These are phyloP conservation scores for Neonectria punicea DNA, from an alignment of 2,329 filamentous ascomycete species.

Conservation along the genomic window DNA sequence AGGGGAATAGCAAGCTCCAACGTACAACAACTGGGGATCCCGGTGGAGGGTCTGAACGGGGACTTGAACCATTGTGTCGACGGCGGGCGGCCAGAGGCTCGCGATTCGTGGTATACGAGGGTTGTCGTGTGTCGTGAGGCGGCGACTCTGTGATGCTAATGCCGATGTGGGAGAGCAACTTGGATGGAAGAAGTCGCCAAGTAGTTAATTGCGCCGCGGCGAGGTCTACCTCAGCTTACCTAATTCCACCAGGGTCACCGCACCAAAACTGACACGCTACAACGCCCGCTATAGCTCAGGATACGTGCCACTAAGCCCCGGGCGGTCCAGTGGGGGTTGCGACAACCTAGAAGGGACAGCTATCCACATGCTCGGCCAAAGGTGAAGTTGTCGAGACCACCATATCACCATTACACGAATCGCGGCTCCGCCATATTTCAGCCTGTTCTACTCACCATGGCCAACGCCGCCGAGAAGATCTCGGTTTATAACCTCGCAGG, in stretches of 20 bases:
- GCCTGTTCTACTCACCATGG: constrained; percentile 42
- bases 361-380: constrained; percentile 15
- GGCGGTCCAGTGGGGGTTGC: background rate
- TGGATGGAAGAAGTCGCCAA: constrained; percentile 21
- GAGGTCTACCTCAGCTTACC: constrained; percentile 21
- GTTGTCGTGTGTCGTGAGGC: constrained; percentile 28
- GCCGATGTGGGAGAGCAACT: constrained; percentile 2
- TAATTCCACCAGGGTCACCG: constrained; percentile 4
- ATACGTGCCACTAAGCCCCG: constrained; percentile 6
- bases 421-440: constrained; percentile 13
- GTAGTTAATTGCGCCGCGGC: constrained; percentile 23
- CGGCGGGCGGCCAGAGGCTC: constrained; percentile 19
- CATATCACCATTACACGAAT: constrained; percentile 14
- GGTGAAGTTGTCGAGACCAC: constrained; percentile 19
- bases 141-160: constrained; percentile 20
- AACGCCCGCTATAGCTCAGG: background rate
- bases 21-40: constrained; percentile 98
- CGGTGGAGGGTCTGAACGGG: constrained; percentile 94
- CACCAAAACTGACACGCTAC: background rate
- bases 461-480: constrained; percentile 62
- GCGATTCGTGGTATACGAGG: constrained; percentile 17
- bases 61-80: constrained; percentile 77
- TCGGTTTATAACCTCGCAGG: constrained; percentile 75
- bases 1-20: constrained; percentile 29
- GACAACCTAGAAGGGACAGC: constrained; percentile 20